Percentiles rank a stretch among this genome's conserved stretches.
Conservation (phyloP, 371 early-diverging fungal genomes). For the Paraphysoderma sedebokerense region DNA sequence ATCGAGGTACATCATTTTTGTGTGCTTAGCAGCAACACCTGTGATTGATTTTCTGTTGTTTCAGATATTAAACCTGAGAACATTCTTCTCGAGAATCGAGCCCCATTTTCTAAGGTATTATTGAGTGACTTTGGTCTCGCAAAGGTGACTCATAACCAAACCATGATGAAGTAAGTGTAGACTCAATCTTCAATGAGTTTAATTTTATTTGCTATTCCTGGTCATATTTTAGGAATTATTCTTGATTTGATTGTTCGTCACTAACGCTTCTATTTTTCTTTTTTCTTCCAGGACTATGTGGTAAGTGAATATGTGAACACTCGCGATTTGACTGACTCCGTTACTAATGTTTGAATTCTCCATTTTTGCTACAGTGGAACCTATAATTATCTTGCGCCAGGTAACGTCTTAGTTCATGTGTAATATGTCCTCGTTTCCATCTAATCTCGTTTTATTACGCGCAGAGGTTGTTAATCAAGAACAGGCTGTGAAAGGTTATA, state of each 20-base stretch:
- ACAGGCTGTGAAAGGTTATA: slow-evolving; percentile 17
- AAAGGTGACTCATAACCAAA: slow-evolving; percentile 2
- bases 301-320: too few species aligned
- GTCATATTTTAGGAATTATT: too few species aligned
- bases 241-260: too few species aligned
- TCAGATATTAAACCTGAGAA: slow-evolving; percentile 40
- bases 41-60: not conserved
- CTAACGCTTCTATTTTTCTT: too few species aligned
- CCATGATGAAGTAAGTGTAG: not conserved
- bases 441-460: too few species aligned
- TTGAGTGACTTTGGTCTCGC: slow-evolving; percentile 47
- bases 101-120: slow-evolving; percentile 22
- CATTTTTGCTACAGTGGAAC: not conserved
- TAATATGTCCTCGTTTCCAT: too few species aligned
- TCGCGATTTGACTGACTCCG: too few species aligned
- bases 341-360: not conserved
- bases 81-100: slow-evolving; percentile 16
- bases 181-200: too few species aligned
- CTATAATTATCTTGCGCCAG: slow-evolving; percentile 1
- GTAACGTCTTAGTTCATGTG: not conserved
- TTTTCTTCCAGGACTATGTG: too few species aligned
- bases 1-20: slow-evolving; percentile 11
- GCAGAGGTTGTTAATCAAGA: too few species aligned
- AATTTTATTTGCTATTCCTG: too few species aligned
- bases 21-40: too few species aligned